These are phyloP conservation scores for Otatea glauca DNA, from an alignment of 176 grass and related monocot genomes.

Conservation along the genomic window DNA sequence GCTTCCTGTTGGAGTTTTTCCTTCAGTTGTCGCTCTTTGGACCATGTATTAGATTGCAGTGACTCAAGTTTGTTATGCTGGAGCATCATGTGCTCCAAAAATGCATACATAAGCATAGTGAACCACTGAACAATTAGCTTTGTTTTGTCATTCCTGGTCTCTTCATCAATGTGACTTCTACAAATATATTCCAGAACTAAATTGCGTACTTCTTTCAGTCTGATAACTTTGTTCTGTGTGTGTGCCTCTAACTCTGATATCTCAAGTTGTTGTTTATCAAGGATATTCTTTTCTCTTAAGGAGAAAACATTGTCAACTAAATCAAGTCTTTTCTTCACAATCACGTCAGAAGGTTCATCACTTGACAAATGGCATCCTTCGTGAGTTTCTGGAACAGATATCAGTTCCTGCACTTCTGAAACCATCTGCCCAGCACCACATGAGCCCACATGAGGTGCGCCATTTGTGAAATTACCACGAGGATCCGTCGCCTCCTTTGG, in stretches of 20 bases:
- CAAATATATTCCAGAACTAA: slow-evolving; percentile 52
- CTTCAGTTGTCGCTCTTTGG: slow-evolving; percentile 58
- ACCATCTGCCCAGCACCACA: slow-evolving; percentile 39
- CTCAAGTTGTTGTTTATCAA: slow-evolving; percentile 60
- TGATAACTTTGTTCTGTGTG: slow-evolving; percentile 50
- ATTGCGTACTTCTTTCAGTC: slow-evolving; percentile 47
- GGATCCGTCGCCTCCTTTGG: slow-evolving; percentile 35
- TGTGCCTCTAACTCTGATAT: slow-evolving; percentile 50
- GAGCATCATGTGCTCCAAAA: slow-evolving; percentile 61
- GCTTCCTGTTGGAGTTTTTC: slow-evolving; percentile 54
- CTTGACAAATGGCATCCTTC: slow-evolving; percentile 35
- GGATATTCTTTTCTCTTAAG: slow-evolving; percentile 53
- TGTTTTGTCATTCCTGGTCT: slow-evolving; percentile 49
- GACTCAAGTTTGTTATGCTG: slow-evolving; percentile 56
- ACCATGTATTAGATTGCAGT: slow-evolving; percentile 49
- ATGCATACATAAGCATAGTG: slow-evolving; percentile 50
- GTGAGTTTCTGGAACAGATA: slow-evolving; percentile 36
- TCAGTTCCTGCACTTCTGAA: slow-evolving; percentile 41
- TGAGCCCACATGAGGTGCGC: slow-evolving; percentile 33
- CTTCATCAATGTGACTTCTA: slow-evolving; percentile 37
- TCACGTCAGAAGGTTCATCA: slow-evolving; percentile 19
- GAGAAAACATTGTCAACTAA: slow-evolving; percentile 58
- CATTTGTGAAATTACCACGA: slow-evolving; percentile 42
- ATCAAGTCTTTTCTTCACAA: slow-evolving; percentile 29
- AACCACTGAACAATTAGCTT: slow-evolving; percentile 55